Evolutionary conservation across 2,329 filamentous ascomycete genomes (phyloP), one percentile per base, ranked within the genome.

Genomic region (Trichophyton verrucosum): DNA sequence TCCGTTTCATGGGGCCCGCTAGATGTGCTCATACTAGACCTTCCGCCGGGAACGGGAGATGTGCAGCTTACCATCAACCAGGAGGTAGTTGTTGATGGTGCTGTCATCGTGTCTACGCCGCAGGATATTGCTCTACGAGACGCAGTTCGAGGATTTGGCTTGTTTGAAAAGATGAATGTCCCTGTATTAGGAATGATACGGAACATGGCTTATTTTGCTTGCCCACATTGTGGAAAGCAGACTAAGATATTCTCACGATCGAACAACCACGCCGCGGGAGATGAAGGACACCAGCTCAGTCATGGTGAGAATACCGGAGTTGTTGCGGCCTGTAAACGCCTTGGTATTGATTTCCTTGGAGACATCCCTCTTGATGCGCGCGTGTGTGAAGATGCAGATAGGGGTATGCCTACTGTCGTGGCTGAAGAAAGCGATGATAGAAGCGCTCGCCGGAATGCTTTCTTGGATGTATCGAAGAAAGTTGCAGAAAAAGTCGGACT

Each of bases 11-110:
- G 94, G 94, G 89, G 87, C 13, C 86, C 86, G 11, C 78, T 99
- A 2, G 94, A 99, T 71, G 77, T 97, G 1, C 79, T 99, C 0
- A 87, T 99, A 2, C 78, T 99, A 1, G 94, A 99, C 72, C 76
- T 99, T 57, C 94, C 94, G 0, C 94, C 94, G 0, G 94, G 94
- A 2, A 99, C 94, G 0, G 94, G 94, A 24, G 94, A 99, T 69
- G 92, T 92, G 0, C 94, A 99, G 71, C 80, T 99, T 65, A 96
- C 90, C n/a, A 94, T 99, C 63, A 92, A 90, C 15, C 94, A 99
- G 73, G 92, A 96, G 75, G 81, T 99, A 9, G 79, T 88, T n/a
- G 78, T 99, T 1, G 89, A 95, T 67, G 92, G 91, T 80, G 76
- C 71, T 0, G 79, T 97, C 15, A 89, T 99, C 40, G 86, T 99